phyloP scores from a whole-genome alignment of 225 moss, liverwort and hornwort species.

The Anthoceros angustus region DNA sequence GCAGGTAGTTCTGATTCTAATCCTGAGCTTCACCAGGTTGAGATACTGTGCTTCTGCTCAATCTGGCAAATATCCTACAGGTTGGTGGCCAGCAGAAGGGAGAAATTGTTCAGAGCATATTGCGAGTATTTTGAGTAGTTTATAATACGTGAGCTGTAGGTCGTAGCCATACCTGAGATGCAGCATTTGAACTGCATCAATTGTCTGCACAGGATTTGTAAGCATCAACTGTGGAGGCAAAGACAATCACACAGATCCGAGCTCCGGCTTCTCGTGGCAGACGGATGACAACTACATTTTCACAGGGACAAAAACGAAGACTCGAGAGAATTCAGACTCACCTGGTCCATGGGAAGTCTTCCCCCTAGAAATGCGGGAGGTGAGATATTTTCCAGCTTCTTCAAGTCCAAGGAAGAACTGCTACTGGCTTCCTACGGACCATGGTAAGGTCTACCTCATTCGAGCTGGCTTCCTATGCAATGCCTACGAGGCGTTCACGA shows the following conservation, averaged over 20 bases:
- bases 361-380: not conserved
- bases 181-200: not conserved
- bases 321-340: not conserved
- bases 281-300: not conserved
- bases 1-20: too few relatives aligned
- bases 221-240: not conserved
- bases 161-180: too few relatives aligned
- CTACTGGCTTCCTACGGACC: not conserved
- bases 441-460: not conserved
- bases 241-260: not conserved
- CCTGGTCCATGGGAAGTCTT: not conserved
- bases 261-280: not conserved
- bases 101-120: too few relatives aligned
- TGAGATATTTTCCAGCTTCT: not conserved
- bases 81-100: too few relatives aligned
- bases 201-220: not conserved
- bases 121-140: too few relatives aligned
- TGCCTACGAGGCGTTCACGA: not conserved
- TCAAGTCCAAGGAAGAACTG: not conserved
- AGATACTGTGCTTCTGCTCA: too few relatives aligned
- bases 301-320: not conserved
- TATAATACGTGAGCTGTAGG: too few relatives aligned
- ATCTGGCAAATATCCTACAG: too few relatives aligned
- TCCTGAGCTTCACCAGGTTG: too few relatives aligned
- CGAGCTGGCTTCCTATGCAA: slow-evolving; percentile 1